phyloP scores from a whole-genome alignment of 2,329 filamentous ascomycete species.

The Fusarium haematococcum region DNA sequence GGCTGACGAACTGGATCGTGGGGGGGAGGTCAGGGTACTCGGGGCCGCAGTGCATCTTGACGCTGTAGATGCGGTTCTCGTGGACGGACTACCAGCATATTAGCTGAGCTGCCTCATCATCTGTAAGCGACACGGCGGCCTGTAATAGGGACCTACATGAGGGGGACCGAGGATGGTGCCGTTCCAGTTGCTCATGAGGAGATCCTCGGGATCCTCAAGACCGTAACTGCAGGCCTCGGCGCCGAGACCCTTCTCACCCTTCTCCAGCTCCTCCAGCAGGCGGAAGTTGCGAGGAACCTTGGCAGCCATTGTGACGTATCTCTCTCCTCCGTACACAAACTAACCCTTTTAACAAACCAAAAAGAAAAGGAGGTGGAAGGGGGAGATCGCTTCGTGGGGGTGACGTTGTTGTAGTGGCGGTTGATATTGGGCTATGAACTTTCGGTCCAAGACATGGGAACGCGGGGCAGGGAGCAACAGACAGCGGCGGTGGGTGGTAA shows the following conservation, averaged over 20 bases:
- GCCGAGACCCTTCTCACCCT: conserved; percentile 97
- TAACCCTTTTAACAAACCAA: neutral
- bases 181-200: conserved; percentile 99
- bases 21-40: conserved; percentile 92
- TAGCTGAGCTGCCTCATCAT: conserved; percentile 2
- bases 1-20: conserved; percentile 90
- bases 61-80: conserved; percentile 98
- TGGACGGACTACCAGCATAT: conserved; percentile 78
- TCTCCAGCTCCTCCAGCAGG: conserved; percentile 96
- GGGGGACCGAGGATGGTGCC: conserved; percentile 97
- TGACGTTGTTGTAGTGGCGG: conserved; percentile 35
- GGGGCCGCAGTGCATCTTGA: conserved; percentile 94
- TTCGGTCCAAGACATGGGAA: conserved; percentile 24
- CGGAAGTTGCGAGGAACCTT: conserved; percentile 95
- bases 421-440: conserved; percentile 31
- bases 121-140: neutral
- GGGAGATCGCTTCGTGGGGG: conserved; percentile 8
- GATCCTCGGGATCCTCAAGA: conserved; percentile 91
- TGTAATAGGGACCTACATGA: conserved; percentile 73
- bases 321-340: neutral
- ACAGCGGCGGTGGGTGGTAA: conserved; percentile 18
- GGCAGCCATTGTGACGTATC: conserved; percentile 49
- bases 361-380: conserved; percentile 6
- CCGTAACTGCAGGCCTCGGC: conserved; percentile 98
- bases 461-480: conserved; percentile 33